These are phyloP conservation scores for Psidium guajava DNA, from an alignment of 345 rosid genomes.

Conservation along the genomic window DNA sequence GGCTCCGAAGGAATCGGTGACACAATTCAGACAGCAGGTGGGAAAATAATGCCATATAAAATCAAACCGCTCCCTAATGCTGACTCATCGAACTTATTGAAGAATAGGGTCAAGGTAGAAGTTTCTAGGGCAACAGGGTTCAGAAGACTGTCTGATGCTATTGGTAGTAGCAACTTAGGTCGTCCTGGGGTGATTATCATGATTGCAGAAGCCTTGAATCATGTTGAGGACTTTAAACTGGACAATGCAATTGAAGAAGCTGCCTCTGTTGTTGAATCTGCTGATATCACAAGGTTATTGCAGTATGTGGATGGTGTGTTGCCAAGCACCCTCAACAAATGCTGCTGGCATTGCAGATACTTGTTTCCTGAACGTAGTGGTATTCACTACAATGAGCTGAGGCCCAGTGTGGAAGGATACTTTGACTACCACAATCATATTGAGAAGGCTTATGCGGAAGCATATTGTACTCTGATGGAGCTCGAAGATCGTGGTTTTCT, in stretches of 20 bases:
- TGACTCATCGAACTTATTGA: rapidly evolving
- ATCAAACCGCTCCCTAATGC: rapidly evolving
- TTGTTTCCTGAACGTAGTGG: too few species aligned
- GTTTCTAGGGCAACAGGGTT: rapidly evolving
- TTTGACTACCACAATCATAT: slow-evolving; percentile 23
- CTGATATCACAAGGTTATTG: background rate
- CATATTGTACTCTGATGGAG: slow-evolving; percentile 36
- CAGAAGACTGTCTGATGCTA: background rate
- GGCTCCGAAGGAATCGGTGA: background rate
- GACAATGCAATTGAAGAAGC: background rate
- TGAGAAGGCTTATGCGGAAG: slow-evolving; percentile 32
- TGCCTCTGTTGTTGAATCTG: background rate
- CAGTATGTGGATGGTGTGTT: background rate
- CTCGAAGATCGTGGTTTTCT: slow-evolving; percentile 32
- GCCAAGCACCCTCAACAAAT: background rate
- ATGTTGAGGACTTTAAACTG: background rate
- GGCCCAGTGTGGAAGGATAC: slow-evolving; percentile 58
- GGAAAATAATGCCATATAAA: rapidly evolving
- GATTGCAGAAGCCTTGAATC: background rate
- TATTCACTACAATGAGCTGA: slow-evolving; percentile 24
- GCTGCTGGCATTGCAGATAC: background rate
- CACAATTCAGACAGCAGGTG: rapidly evolving
- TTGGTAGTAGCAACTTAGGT: rapidly evolving
- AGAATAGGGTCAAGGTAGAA: rapidly evolving
- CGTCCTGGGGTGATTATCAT: rapidly evolving